Base-by-base conservation (phyloP, 2,329 filamentous ascomycete genomes). In the Fusarium musae region DNA sequence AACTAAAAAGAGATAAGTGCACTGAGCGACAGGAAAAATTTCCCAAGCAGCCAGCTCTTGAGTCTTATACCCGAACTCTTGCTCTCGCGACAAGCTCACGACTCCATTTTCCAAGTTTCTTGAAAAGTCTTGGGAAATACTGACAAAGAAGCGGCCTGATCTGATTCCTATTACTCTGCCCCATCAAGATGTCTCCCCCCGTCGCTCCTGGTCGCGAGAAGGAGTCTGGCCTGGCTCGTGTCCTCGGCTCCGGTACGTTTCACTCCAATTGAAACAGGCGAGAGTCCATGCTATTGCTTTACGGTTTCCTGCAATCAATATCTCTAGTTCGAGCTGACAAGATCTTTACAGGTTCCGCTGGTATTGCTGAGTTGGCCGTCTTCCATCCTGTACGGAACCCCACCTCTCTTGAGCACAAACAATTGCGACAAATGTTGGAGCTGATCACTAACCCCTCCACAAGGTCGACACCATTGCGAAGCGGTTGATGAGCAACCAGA, bases 381-480 rank as follows among this genome's bases (percentile, higher is more conserved):
- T 98, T 98, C 88, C 94, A 97, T 82, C 94, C 94, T 74, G 94
- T 94, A 88, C 77, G 87, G 67, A 81, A 69, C 63, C 63, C 59
- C 62, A 66, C 67, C 63, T 54, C 26, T 60, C 63, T 46, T 58
- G 15, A 60, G 37, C 50, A 59, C 57, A 49, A 58, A 49, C 50
- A 44, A 66, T 49, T 44, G 54, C 32, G 42, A 49, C 44, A 36
- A 52, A 52, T 60, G 19, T 50, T 42, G 52, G 71, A 70, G 44
- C 54, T 66, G 46, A 47, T 50, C 66, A 65, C 76, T 78, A 70
- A 78, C 71, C 47, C 56, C 57, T 30, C 52, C 53, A 30, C 37
- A 70, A 96, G 93, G 94, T 99, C 83, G 96, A 99, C 85, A 99
- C 96, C 57, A 98, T 97, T 79, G 96, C 96, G 73, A 99, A 99